Conservation (phyloP, 257 asterid genomes). For the Solanum piurae region DNA sequence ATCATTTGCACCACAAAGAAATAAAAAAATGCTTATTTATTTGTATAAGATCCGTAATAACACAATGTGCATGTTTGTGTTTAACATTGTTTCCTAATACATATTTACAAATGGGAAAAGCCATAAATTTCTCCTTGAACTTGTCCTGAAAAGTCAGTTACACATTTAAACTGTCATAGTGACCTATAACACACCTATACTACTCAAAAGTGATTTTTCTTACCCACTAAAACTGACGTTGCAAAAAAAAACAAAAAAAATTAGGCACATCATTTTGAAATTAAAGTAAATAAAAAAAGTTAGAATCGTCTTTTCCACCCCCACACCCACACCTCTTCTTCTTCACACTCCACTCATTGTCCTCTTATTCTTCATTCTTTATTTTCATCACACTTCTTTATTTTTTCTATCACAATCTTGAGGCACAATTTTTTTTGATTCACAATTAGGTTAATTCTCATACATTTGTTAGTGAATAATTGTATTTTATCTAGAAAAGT, state of each 20-base stretch:
- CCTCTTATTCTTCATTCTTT: too few relatives aligned
- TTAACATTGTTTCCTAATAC: too few relatives aligned
- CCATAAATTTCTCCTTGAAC: rapidly evolving
- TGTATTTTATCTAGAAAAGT: too few relatives aligned
- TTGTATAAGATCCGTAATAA: too few relatives aligned
- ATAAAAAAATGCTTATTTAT: too few relatives aligned
- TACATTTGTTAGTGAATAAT: background rate
- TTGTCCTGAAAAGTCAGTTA: too few relatives aligned
- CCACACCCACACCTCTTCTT: background rate
- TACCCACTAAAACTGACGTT: background rate
- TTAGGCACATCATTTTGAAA: background rate
- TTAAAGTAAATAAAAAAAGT: background rate
- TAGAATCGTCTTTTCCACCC: background rate
- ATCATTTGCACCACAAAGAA: too few relatives aligned
- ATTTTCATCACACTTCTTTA: background rate
- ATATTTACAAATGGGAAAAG: background rate
- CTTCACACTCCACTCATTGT: background rate
- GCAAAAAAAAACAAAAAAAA: background rate
- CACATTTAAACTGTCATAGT: too few relatives aligned
- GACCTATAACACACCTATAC: too few relatives aligned
- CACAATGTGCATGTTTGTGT: too few relatives aligned
- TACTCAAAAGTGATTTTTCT: background rate
- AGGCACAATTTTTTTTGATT: too few relatives aligned
- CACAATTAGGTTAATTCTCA: background rate
- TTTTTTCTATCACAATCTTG: background rate